These are phyloP conservation scores for Crithidia bombi DNA, from an alignment of 208 protist species.

Conservation along the genomic window DNA sequence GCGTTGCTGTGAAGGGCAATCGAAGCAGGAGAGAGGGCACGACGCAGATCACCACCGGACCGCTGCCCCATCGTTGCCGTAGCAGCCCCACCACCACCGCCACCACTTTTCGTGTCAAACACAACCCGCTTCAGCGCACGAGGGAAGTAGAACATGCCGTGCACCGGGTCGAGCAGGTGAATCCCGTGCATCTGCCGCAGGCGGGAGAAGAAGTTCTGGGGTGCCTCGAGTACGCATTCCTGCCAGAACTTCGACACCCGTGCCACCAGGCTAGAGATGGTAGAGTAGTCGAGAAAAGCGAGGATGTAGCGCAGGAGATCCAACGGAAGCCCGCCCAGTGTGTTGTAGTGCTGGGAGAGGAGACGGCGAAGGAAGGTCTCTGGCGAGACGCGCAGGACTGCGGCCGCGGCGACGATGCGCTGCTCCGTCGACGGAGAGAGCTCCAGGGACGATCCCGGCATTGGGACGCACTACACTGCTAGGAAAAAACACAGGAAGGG, in stretches of 20 bases:
- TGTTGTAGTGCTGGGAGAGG: constrained; percentile 44
- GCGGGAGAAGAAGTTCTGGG: constrained; percentile 27
- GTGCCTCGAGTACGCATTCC: constrained; percentile 32
- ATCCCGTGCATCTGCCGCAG: constrained; percentile 57
- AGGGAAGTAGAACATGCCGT: constrained; percentile 57
- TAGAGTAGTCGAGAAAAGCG: constrained; percentile 57
- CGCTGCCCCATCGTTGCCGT: not conserved
- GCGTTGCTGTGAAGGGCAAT: constrained; percentile 17
- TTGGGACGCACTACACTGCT: constrained; percentile 8
- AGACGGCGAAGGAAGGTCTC: constrained; percentile 36
- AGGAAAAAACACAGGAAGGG: not conserved
- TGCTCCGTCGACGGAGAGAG: constrained; percentile 29
- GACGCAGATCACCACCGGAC: not conserved
- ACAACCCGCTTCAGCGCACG: constrained; percentile 49
- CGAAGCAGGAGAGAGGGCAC: not conserved
- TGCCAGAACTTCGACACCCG: constrained; percentile 43
- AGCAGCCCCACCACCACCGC: not conserved
- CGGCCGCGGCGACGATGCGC: constrained; percentile 37
- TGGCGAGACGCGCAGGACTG: constrained; percentile 35
- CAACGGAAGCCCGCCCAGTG: constrained; percentile 43
- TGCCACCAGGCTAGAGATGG: constrained; percentile 30
- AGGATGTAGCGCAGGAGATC: constrained; percentile 45
- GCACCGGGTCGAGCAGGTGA: constrained; percentile 49
- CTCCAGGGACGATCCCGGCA: constrained; percentile 22
- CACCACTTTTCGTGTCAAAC: constrained; percentile 20